Evolutionary conservation across 2,329 filamentous ascomycete species (phyloP).

Genomic region (Cercospora brassicicola): DNA sequence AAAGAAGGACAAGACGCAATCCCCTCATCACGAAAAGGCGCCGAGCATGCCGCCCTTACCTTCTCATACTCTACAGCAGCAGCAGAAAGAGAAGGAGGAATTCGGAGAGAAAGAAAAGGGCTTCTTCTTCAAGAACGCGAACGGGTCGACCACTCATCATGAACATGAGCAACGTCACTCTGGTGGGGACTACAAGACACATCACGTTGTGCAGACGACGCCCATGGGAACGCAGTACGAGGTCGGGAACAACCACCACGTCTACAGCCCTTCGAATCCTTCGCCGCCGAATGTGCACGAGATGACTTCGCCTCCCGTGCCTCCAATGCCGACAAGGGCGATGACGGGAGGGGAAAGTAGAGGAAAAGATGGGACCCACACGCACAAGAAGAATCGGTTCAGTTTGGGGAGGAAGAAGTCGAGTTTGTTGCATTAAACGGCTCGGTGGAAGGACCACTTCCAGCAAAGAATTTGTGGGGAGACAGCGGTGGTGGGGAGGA

Average conservation of each 20-base stretch:
- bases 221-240: neutral
- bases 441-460: neutral
- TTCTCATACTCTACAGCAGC: slow-evolving; percentile 18
- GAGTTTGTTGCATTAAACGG: slow-evolving; percentile 13
- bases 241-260: neutral
- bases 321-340: neutral
- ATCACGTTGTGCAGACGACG: slow-evolving; percentile 2
- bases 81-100: neutral
- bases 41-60: slow-evolving; percentile 8
- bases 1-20: slow-evolving; percentile 11
- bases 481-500: neutral
- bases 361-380: slow-evolving; percentile 32
- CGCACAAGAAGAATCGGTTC: slow-evolving; percentile 62
- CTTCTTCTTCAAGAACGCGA: neutral
- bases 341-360: neutral
- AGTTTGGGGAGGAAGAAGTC: slow-evolving; percentile 73
- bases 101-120: neutral
- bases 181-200: slow-evolving; percentile 6
- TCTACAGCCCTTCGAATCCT: neutral
- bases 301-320: neutral
- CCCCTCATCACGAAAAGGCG: neutral
- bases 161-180: neutral
- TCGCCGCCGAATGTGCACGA: slow-evolving; percentile 27
- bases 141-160: neutral
- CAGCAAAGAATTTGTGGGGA: neutral